These are phyloP conservation scores for Fusarium udum DNA, from an alignment of 2,329 filamentous ascomycete genomes.

Conservation along the genomic window DNA sequence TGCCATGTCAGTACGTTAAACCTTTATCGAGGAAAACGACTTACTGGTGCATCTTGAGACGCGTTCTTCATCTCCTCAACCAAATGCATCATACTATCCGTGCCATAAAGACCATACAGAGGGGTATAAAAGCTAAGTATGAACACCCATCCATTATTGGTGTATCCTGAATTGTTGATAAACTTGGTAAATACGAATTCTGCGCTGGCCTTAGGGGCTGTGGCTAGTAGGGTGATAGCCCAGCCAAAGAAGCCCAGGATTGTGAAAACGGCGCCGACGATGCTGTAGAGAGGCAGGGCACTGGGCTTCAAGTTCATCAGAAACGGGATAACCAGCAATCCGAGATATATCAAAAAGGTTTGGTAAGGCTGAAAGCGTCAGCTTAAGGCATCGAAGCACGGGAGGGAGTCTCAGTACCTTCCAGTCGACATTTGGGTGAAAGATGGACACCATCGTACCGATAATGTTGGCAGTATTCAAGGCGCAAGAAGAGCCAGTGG, in stretches of 20 bases:
- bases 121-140: conserved; percentile 15
- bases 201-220: background rate
- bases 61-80: conserved; percentile 26
- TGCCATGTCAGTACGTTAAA: accelerated
- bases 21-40: accelerated
- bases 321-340: background rate
- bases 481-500: conserved; percentile 1
- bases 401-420: background rate
- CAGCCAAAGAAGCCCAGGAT: conserved; percentile 18
- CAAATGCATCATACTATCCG: conserved; percentile 22
- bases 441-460: background rate
- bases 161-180: conserved; percentile 20
- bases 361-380: conserved; percentile 3
- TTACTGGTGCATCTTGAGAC: conserved; percentile 8
- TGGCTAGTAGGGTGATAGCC: conserved; percentile 2
- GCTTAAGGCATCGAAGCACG: background rate
- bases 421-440: conserved; percentile 13
- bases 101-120: conserved; percentile 9
- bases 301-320: conserved; percentile 8
- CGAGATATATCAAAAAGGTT: conserved; percentile 9
- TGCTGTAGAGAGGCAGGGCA: conserved; percentile 14
- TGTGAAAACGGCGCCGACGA: conserved; percentile 11
- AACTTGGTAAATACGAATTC: conserved; percentile 14
- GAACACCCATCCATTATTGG: conserved; percentile 5
- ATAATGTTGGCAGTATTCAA: conserved; percentile 19